phyloP scores from a whole-genome alignment of 2,329 filamentous ascomycete species.

The Acrocalymma vagum region DNA sequence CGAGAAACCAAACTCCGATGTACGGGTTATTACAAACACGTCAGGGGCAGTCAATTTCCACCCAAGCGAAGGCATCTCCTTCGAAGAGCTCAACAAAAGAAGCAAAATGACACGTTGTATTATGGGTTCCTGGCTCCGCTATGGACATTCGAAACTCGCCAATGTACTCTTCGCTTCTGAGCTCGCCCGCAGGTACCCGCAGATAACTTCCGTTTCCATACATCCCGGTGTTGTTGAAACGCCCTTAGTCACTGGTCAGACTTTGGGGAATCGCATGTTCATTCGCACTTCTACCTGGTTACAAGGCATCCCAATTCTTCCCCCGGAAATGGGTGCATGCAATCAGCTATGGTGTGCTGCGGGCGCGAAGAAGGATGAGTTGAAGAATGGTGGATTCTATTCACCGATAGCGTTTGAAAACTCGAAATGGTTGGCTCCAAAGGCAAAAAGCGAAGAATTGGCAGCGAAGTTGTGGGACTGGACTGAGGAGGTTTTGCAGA shows the following conservation, averaged over 20 bases:
- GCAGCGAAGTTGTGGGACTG: slow-evolving; percentile 24
- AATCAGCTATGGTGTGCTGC: slow-evolving; percentile 50
- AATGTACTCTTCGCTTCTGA: slow-evolving; percentile 54
- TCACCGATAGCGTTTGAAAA: slow-evolving; percentile 24
- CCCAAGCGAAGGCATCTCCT: slow-evolving; percentile 38
- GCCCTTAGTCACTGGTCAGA: slow-evolving; percentile 39
- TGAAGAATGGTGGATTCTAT: slow-evolving; percentile 51
- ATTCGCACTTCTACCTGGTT: slow-evolving; percentile 12
- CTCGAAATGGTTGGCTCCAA: slow-evolving; percentile 10
- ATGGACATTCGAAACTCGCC: slow-evolving; percentile 58
- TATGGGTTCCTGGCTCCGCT: slow-evolving; percentile 45
- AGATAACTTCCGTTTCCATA: slow-evolving; percentile 48
- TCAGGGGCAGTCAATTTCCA: slow-evolving; percentile 33
- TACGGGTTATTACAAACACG: slow-evolving; percentile 51
- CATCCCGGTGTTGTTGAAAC: slow-evolving; percentile 58
- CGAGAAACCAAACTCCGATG: slow-evolving; percentile 42
- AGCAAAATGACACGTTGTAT: slow-evolving; percentile 27
- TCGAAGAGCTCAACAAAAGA: slow-evolving; percentile 35
- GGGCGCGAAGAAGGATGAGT: slow-evolving; percentile 31
- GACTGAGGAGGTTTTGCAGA: slow-evolving; percentile 23
- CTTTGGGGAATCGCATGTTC: slow-evolving; percentile 19
- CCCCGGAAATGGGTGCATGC: slow-evolving; percentile 33
- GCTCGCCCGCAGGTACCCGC: slow-evolving; percentile 52
- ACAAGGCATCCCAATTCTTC: slow-evolving; percentile 3
- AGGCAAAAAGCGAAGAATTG: slow-evolving; percentile 17